Base-by-base conservation (phyloP, 2,329 filamentous ascomycete genomes). In the Penicillium olsonii region DNA sequence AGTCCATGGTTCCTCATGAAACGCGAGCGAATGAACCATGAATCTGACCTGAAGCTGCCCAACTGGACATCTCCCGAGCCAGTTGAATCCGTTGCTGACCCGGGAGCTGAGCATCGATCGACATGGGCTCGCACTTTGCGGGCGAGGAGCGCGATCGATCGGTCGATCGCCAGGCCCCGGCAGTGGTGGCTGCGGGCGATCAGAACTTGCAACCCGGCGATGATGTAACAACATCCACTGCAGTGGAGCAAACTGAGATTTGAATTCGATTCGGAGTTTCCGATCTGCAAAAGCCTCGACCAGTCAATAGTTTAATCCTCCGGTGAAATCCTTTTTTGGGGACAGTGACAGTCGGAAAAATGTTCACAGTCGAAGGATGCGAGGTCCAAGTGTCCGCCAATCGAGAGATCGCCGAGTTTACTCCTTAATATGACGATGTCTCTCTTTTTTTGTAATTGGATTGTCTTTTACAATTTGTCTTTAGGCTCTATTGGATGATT, bases 61-160 rank as follows among this genome's bases (percentile, higher is more conserved):
- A 14, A 31, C 11, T n/a, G 12, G 12, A 11, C 29, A 31, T 12
- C n/a, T 4, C 12, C 22, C 22, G 22, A 24, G 22, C 22, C 22
- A 24, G 22, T 24, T 4, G 22, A 8, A 24, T 24, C 22, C 4
- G 5, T 27, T 8, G 9, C 26, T 31, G 12, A 6, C 5, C 18
- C 24, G 40, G 17, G 10, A 31, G 35, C 18, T 34, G 18, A 24
- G 46, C 52, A 54, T 46, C n/a, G 49, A 46, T 46, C 56, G 29
- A 12, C 33, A 29, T 18, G 7, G 11, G 12, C 29, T 24, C 29
- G 12, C 17, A 41, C 35, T 38, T 46, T 52, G 19, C 10, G 12
- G 4, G 14, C 4, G 27, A 10, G 18, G 42, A 42, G 57, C 53
- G 35, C 31, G 52, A 55, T 59, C 56, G 54, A 58, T 59, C 49